phyloP scores from a whole-genome alignment of 2,329 filamentous ascomycete genomes.

The Colletotrichum australisinense region DNA sequence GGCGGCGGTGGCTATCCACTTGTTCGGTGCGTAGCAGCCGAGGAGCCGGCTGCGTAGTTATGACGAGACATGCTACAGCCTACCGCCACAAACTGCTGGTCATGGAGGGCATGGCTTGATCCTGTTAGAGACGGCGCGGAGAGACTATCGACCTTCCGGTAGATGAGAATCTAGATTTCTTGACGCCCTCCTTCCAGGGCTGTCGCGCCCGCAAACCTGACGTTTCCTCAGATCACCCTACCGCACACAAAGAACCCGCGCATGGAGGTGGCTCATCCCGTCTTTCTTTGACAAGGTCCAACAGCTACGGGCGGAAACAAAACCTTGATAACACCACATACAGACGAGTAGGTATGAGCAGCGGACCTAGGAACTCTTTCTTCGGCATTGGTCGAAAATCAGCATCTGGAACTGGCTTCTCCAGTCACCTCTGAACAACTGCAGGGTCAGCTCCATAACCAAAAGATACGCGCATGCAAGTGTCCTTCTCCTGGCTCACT shows the following conservation, averaged over 20 bases:
- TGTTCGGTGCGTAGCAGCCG: slow-evolving; percentile 6
- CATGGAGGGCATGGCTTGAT: slow-evolving; percentile 7
- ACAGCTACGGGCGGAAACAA: not conserved
- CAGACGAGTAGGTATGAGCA: slow-evolving; percentile 4
- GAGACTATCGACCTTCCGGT: not conserved
- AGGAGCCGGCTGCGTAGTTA: slow-evolving; percentile 8
- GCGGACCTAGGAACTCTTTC: not conserved
- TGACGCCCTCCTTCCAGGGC: not conserved
- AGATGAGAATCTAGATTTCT: slow-evolving; percentile 16
- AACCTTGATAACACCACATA: slow-evolving; percentile 7
- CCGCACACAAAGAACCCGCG: slow-evolving; percentile 30
- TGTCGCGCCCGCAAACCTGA: slow-evolving; percentile 2
- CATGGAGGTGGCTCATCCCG: slow-evolving; percentile 29
- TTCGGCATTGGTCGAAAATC: not conserved
- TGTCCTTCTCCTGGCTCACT: slow-evolving; percentile 6
- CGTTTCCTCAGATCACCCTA: not conserved
- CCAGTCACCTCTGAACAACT: not conserved
- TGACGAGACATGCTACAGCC: slow-evolving; percentile 10
- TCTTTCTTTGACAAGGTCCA: slow-evolving; percentile 4
- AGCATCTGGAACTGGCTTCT: not conserved
- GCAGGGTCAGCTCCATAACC: not conserved
- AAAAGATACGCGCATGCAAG: slow-evolving; percentile 1
- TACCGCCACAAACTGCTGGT: not conserved
- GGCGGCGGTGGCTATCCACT: slow-evolving; percentile 11
- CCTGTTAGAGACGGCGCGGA: slow-evolving; percentile 17